Base-by-base conservation (phyloP, 306 rosid species). In the Cucumis cinereus region DNA sequence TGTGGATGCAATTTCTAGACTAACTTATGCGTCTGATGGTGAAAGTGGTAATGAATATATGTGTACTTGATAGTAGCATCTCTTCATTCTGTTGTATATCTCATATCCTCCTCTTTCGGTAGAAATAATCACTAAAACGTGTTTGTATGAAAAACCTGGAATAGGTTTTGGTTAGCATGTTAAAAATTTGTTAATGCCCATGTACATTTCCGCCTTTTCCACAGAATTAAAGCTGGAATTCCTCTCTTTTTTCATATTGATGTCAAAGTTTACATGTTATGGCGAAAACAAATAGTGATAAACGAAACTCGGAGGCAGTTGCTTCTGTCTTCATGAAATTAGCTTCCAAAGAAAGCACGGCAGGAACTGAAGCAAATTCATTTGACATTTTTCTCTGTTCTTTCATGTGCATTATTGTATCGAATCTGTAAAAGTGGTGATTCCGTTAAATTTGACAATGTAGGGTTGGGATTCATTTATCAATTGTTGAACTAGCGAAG, bases 1-100 rank as follows among this genome's bases (percentile, higher is more conserved):
- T 79, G 82, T 89, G 24, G 84, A 92, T 82, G 98, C 98, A 49
- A 90, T 92, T 73, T 87, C 96, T 69, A 92, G 84, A 81, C 91
- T 92, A 6, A 88, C 86, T 74, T 91, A 87, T 81, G 92, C 87
- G 59, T 92, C 96, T 54, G 98, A 92, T 43, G 96, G 88, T 82
- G 98, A 90, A 85, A 92, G 96, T 84, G 96, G 96, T 92, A 92
- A 92, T 90, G 81, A 86, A 70, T 70, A 70, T 70, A 26, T 49
- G 58, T 70, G 24, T 9, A 49, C 58, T 45, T 69, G 38, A 69
- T 69, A 23, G 15, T 47, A 70, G 58, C 8, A 28, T 40, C 38
- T 26, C 41, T 70, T 15, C 75, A 47, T 70, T 70, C 75, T 26
- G 75, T 26, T 70, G 75, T 70, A 47, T 26, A 70, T 47, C 50